Base-by-base conservation (phyloP, 495 filamentous ascomycete species). In the Podospora australis region DNA sequence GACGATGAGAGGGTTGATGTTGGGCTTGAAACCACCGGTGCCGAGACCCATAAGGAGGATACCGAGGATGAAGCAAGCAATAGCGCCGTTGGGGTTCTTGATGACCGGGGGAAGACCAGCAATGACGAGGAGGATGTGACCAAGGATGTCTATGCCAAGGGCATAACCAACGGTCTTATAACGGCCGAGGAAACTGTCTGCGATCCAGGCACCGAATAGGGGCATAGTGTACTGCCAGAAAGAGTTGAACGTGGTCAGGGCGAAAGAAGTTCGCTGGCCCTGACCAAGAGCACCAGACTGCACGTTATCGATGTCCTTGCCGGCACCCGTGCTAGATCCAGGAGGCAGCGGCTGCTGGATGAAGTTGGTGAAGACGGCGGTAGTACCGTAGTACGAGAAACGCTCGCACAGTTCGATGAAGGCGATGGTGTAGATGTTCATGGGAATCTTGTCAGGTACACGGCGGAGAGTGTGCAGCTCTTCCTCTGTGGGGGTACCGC, bases 221-320 rank as follows among this genome's bases (percentile, higher is more conserved):
- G 87, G 87, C 62, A 79, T 83, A 23, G 80, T 52, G 54, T 90
- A 90, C 16, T 77, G 74, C 86, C 83, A 88, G 68, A 90, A 88
- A 17, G 71, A 62, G 60, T 86, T 88, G 72, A 88, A 86, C 51
- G 74, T 75, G 10, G 79, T 82, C 44, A 89, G 52, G 36, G 74
- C 78, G 16, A 79, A 81, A 0, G 83, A 80, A 20, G 78, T 78
- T 29, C 75, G 76, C 62, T 87, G 83, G 19, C 84, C 83, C 65
- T 85, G 70, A 26, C 67, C 74, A 21, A 88, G 65, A 16, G 84
- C 87, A 54, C 86, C 87, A 26, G 78, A 77, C 50, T 80, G 75
- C 11, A 64, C 71, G 44, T 71, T 55, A 4, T 55, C 44, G 23
- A 61, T 59, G 36, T 56, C 58, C 14, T 46, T 50, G 21, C 69